Evolutionary conservation across 805 yeast species (phyloP).

Genomic region (Saccharomycopsis fermentans): DNA sequence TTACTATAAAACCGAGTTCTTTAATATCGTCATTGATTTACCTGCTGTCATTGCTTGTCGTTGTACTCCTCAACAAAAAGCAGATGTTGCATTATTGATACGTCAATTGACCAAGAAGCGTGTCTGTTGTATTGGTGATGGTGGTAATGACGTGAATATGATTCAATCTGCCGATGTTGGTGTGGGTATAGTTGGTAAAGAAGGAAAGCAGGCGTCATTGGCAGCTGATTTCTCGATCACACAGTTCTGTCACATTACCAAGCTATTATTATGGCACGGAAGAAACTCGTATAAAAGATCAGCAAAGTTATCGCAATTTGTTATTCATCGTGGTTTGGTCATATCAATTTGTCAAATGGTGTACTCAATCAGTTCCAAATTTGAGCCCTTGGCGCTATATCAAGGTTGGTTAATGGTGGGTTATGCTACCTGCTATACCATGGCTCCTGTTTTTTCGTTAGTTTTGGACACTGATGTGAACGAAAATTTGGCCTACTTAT

Average conservation of each 20-base stretch:
- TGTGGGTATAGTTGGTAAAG: constrained; percentile 97
- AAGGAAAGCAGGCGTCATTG: constrained; percentile 92
- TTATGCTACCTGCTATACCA: constrained; percentile 91
- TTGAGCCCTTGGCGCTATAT: constrained; percentile 89
- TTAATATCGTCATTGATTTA: constrained; percentile 60
- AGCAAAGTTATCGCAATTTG: constrained; percentile 90
- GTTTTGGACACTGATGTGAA: constrained; percentile 88
- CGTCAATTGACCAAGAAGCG: constrained; percentile 73
- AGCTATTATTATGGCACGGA: constrained; percentile 92
- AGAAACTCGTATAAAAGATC: constrained; percentile 93
- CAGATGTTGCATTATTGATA: constrained; percentile 81
- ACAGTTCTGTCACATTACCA: constrained; percentile 82
- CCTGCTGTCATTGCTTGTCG: constrained; percentile 98
- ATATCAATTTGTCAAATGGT: constrained; percentile 94
- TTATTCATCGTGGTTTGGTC: constrained; percentile 90
- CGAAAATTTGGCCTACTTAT: constrained; percentile 76
- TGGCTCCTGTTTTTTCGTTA: constrained; percentile 95
- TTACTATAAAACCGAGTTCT: constrained; percentile 60
- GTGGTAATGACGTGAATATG: constrained; percentile 99
- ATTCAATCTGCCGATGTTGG: constrained; percentile 98
- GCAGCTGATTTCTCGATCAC: constrained; percentile 95
- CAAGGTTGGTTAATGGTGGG: constrained; percentile 99
- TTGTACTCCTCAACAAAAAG: constrained; percentile 97
- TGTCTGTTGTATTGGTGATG: constrained; percentile 97
- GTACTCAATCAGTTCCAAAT: constrained; percentile 72